A percentile compares a stretch with the other conserved stretches of the same genome.
Conservation (phyloP, 306 rosid genomes). For the Begonia peltatifolia region DNA sequence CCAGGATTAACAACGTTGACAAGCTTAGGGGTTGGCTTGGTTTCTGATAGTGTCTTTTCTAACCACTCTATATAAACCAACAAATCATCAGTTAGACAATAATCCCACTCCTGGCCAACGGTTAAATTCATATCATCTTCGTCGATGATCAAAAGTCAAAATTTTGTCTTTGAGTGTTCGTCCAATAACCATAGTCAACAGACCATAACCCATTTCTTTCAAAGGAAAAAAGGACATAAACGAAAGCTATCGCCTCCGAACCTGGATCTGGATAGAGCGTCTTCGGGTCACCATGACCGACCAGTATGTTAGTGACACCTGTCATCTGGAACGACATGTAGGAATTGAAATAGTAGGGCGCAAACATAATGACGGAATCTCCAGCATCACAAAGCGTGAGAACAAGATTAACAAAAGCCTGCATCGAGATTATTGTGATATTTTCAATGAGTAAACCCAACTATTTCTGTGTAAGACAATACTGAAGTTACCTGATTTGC, state of each 20-base stretch:
- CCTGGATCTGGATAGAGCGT: conserved; percentile 91
- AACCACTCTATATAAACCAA: conserved; percentile 59
- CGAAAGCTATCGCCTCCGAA: not conserved
- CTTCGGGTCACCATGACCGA: conserved; percentile 66
- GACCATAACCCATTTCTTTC: too few relatives aligned
- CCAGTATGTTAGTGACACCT: conserved; percentile 66
- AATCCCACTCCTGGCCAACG: too few relatives aligned
- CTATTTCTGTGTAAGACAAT: not conserved
- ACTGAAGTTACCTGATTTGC: conserved; percentile 79
- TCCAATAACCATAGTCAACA: too few relatives aligned
- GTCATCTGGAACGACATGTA: conserved; percentile 97
- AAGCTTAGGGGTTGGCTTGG: conserved; percentile 83
- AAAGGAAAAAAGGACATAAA: too few relatives aligned
- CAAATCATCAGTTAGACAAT: not conserved
- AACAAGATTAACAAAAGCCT: conserved; percentile 94
- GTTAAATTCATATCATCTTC: too few relatives aligned
- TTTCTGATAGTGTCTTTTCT: conserved; percentile 50
- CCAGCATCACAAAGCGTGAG: conserved; percentile 92
- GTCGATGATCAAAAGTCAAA: too few relatives aligned
- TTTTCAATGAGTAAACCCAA: not conserved
- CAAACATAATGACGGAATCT: conserved; percentile 82
- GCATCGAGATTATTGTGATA: conserved; percentile 16
- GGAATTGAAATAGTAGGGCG: conserved; percentile 87
- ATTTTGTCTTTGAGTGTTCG: too few relatives aligned
- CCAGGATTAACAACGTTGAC: conserved; percentile 94